These are phyloP conservation scores for Quercus alba DNA, from an alignment of 306 rosid genomes.

Conservation along the genomic window DNA sequence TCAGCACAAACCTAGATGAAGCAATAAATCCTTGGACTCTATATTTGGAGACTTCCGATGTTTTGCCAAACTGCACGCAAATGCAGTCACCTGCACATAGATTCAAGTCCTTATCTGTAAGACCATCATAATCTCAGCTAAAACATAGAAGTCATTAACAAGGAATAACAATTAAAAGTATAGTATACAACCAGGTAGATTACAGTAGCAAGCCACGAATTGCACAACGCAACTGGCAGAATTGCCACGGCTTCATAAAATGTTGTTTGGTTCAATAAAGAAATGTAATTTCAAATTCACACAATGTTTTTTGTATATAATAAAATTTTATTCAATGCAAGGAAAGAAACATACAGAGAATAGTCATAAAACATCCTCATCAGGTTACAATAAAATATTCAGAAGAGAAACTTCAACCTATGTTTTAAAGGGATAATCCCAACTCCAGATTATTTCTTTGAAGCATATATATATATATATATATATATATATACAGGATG, in stretches of 20 bases:
- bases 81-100: constrained; percentile 64
- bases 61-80: constrained; percentile 90
- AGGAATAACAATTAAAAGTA: constrained; percentile 8
- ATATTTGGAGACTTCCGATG: constrained; percentile 90
- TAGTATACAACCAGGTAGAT: constrained; percentile 4
- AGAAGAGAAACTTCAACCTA: neutral
- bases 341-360: too few species aligned
- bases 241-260: too few species aligned
- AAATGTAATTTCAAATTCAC: too few species aligned
- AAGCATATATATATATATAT: neutral
- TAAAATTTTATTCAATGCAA: too few species aligned
- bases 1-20: constrained; percentile 75
- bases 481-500: neutral
- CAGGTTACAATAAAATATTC: too few species aligned
- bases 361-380: too few species aligned
- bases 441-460: neutral
- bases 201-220: neutral
- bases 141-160: constrained; percentile 13
- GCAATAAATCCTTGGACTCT: constrained; percentile 91
- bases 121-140: constrained; percentile 8
- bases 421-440: neutral
- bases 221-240: too few species aligned
- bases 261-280: too few species aligned
- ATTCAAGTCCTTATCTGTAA: constrained; percentile 7
- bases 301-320: too few species aligned